Evolutionary conservation across 441 rosid species (phyloP).

Genomic region (Daphne laureola): DNA sequence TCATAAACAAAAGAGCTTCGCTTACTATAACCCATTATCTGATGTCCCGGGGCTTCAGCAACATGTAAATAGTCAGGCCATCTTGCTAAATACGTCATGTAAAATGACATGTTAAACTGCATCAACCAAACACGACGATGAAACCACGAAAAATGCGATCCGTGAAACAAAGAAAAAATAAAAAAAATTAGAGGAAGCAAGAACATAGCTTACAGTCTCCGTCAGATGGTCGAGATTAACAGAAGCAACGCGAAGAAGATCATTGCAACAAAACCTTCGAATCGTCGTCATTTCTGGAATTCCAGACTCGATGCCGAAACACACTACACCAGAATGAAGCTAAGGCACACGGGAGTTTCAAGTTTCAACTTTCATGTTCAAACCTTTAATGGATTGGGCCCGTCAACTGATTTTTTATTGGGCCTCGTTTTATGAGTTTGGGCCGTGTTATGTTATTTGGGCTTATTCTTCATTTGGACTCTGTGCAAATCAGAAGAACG

Average conservation of each 20-base stretch:
- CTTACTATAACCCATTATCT: constrained; percentile 89
- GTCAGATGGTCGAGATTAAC: constrained; percentile 94
- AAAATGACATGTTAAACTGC: constrained; percentile 94
- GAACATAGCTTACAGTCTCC: constrained; percentile 52
- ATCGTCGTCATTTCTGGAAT: constrained; percentile 63
- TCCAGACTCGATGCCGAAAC: no score
- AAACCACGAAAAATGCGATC: neutral
- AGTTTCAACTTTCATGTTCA: no score
- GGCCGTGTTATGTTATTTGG: no score
- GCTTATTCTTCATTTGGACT: no score
- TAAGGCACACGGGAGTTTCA: no score
- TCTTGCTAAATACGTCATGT: constrained; percentile 94
- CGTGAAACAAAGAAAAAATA: neutral
- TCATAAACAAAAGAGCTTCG: neutral
- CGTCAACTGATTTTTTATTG: no score
- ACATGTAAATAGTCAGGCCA: constrained; percentile 97
- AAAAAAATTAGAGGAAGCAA: neutral
- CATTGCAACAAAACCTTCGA: constrained; percentile 87
- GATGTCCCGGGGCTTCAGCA: constrained; percentile 71
- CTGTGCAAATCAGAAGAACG: no score
- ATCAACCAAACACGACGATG: neutral
- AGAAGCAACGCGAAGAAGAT: constrained; percentile 80
- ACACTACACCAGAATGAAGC: no score
- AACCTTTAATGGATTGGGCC: no score
- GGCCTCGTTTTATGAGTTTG: no score